A percentile compares a stretch with the other conserved stretches of the same genome.
These are phyloP conservation scores for Lipomyces lipofer DNA, from an alignment of 805 yeast species.

Conservation along the genomic window DNA sequence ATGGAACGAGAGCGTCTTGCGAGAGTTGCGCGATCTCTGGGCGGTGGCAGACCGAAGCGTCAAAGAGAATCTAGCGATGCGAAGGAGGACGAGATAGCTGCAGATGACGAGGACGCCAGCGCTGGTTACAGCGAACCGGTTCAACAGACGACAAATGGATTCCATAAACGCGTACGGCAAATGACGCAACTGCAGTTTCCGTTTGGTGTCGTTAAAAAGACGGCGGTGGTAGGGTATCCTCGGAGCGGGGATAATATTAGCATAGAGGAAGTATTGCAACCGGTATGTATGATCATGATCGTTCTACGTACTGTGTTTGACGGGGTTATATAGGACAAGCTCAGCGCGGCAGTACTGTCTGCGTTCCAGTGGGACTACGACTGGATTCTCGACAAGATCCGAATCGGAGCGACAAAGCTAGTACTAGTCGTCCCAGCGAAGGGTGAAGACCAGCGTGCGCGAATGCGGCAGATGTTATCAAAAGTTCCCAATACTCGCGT, in stretches of 20 bases:
- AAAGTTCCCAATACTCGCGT: conserved; percentile 20
- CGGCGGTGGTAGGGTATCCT: conserved; percentile 24
- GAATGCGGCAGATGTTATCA: not conserved
- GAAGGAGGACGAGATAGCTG: not conserved
- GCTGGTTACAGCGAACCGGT: not conserved
- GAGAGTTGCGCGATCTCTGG: conserved; percentile 15
- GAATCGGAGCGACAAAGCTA: conserved; percentile 16
- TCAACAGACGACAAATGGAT: too few relatives aligned
- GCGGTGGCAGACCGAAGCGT: conserved; percentile 28
- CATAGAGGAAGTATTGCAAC: conserved; percentile 28
- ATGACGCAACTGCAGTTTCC: conserved; percentile 18
- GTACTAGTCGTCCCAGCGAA: conserved; percentile 28
- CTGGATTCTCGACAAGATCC: conserved; percentile 25
- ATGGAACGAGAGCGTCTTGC: conserved; percentile 29
- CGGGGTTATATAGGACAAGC: not conserved
- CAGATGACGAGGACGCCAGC: not conserved
- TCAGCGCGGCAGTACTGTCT: conserved; percentile 23
- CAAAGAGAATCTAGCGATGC: conserved; percentile 1
- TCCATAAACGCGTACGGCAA: conserved; percentile 9
- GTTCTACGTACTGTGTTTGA: not conserved
- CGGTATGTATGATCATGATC: conserved; percentile 21
- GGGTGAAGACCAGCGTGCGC: conserved; percentile 14
- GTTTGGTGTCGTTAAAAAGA: conserved; percentile 26
- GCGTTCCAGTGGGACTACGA: conserved; percentile 31
- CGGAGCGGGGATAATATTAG: conserved; percentile 17